Percentiles rank a stretch among this genome's conserved stretches.
Evolutionary conservation across 441 rosid species (phyloP).

Genomic region (Codiaeum variegatum): DNA sequence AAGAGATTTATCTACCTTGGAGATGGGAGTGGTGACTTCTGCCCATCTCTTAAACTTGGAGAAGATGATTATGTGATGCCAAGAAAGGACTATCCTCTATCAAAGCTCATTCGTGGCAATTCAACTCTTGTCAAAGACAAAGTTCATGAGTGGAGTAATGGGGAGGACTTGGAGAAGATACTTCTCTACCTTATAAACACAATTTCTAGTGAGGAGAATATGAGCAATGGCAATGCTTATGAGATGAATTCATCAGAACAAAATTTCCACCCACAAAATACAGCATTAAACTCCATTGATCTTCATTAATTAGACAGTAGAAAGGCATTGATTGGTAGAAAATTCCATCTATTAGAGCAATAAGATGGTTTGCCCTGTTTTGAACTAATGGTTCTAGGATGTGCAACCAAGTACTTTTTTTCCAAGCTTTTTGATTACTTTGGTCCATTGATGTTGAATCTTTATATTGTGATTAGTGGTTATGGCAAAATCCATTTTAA

Average conservation of each 20-base stretch:
- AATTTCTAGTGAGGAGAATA: constrained; percentile 25
- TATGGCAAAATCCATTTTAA: neutral
- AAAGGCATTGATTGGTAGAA: neutral
- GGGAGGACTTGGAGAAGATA: constrained; percentile 49
- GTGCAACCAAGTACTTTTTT: neutral
- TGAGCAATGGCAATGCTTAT: constrained; percentile 4
- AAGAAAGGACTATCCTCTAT: constrained; percentile 60
- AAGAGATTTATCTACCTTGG: constrained; percentile 65
- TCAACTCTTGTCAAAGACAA: constrained; percentile 54
- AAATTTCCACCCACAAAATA: constrained; percentile 19
- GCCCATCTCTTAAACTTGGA: constrained; percentile 63
- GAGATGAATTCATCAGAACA: constrained; percentile 17
- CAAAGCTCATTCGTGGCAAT: constrained; percentile 41
- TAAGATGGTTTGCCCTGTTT: neutral
- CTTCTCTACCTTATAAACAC: constrained; percentile 42
- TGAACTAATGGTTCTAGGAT: neutral
- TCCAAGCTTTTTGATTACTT: neutral
- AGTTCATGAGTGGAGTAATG: constrained; percentile 65
- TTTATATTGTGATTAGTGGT: neutral
- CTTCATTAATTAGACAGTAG: constrained; percentile 12
- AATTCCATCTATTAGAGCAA: neutral
- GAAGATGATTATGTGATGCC: constrained; percentile 66
- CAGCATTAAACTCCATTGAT: neutral
- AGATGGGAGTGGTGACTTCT: constrained; percentile 82
- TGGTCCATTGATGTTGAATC: neutral